Conservation (phyloP, 73 alveolate genomes). For the Paramecium biaurelia region DNA sequence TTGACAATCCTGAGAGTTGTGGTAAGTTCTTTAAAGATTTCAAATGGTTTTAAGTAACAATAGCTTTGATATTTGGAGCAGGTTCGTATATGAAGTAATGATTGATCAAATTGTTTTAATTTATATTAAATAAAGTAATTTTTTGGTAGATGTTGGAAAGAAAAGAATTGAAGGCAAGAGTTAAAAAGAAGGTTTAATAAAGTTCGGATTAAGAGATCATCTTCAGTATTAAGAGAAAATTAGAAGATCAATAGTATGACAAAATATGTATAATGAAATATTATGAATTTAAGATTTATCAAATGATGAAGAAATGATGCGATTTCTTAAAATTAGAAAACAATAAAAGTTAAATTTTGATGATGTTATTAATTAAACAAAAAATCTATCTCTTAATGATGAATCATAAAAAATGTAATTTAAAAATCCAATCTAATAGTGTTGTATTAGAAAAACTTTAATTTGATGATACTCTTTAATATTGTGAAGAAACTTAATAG, state of each 20-base stretch:
- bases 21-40: not conserved
- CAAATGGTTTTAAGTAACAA: not conserved
- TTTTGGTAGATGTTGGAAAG: not conserved
- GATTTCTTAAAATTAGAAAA: not conserved
- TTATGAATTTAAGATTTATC: not conserved
- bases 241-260: not conserved
- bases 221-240: not conserved
- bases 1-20: constrained; percentile 26
- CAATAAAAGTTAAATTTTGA: not conserved
- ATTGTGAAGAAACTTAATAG: not conserved
- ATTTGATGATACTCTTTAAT: not conserved
- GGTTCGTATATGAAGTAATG: constrained; percentile 27
- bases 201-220: not conserved
- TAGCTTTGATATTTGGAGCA: not conserved
- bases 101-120: not conserved
- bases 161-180: not conserved
- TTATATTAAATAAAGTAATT: constrained; percentile 10
- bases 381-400: not conserved
- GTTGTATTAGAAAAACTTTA: not conserved
- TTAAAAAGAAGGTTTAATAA: not conserved
- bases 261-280: not conserved
- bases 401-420: not conserved
- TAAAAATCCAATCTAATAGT: not conserved
- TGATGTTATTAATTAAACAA: not conserved
- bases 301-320: constrained; percentile 10